These are phyloP conservation scores for Wickerhamomyces silvicola DNA, from an alignment of 805 yeast species.

Conservation along the genomic window DNA sequence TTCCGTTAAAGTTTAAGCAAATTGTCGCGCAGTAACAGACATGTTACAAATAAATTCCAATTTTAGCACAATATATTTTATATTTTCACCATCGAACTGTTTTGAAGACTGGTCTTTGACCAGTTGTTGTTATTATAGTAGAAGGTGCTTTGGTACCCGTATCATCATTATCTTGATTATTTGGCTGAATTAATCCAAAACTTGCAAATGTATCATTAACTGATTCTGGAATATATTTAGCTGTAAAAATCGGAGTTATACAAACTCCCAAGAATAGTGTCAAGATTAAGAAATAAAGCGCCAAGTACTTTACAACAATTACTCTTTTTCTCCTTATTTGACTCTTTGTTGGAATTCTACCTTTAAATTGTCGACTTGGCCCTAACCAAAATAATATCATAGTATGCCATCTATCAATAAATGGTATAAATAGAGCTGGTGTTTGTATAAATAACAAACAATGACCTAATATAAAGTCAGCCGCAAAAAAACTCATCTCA, in stretches of 20 bases:
- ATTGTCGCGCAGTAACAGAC: too few species aligned
- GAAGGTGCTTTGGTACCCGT: conserved; percentile 54
- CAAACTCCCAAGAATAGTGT: conserved; percentile 34
- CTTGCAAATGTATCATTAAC: conserved; percentile 13
- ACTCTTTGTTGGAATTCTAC: conserved; percentile 31
- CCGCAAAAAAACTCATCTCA: conserved; percentile 64
- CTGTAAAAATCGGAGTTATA: conserved; percentile 41
- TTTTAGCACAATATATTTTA: neutral
- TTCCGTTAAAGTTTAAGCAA: too few species aligned
- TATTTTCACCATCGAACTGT: conserved; percentile 23
- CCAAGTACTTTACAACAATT: conserved; percentile 37
- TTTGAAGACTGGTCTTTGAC: conserved; percentile 25
- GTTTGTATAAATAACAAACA: conserved; percentile 48
- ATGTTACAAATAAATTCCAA: too few species aligned
- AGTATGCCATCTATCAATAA: conserved; percentile 61
- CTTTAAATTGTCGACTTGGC: conserved; percentile 37
- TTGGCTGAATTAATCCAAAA: conserved; percentile 58
- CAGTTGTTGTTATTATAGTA: conserved; percentile 33
- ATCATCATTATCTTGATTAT: conserved; percentile 54
- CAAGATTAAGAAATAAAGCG: conserved; percentile 38
- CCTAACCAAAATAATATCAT: conserved; percentile 61
- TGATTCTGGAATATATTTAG: conserved; percentile 23
- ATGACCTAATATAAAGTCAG: conserved; percentile 58
- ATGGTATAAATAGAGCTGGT: conserved; percentile 59
- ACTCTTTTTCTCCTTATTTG: conserved; percentile 33